Percentiles rank a stretch among this genome's conserved stretches.
Evolutionary conservation across 1,284 basidiomycete species (phyloP).

Genomic region (Afroboletus lepidellus): DNA sequence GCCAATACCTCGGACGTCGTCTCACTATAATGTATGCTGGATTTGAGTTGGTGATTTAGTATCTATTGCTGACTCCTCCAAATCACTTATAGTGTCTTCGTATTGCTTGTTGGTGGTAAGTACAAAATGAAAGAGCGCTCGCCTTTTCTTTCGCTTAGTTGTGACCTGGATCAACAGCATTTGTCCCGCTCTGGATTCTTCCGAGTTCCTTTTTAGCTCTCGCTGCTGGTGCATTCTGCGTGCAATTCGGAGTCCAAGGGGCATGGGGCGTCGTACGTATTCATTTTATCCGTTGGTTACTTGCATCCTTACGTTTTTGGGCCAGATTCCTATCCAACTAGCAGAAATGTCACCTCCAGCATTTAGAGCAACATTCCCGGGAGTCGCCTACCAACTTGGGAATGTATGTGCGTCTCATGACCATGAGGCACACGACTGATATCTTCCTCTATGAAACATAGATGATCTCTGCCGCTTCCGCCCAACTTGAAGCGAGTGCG

Average conservation of each 20-base stretch:
- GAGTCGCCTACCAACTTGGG: constrained; percentile 87
- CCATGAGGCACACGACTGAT: background rate
- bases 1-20: constrained; percentile 86
- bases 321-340: constrained; percentile 79
- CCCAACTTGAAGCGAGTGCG: constrained; percentile 88
- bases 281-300: background rate
- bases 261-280: constrained; percentile 67
- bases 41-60: background rate
- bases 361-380: constrained; percentile 92
- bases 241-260: constrained; percentile 87
- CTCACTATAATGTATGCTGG: constrained; percentile 73
- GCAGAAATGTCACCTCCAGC: constrained; percentile 89
- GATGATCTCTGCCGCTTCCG: constrained; percentile 87
- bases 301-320: background rate
- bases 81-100: constrained; percentile 19
- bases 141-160: constrained; percentile 55
- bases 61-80: background rate
- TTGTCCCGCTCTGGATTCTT: constrained; percentile 86
- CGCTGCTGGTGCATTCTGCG: constrained; percentile 78
- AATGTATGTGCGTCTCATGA: constrained; percentile 43
- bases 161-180: constrained; percentile 35
- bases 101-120: constrained; percentile 49
- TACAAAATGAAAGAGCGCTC: constrained; percentile 34
- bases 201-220: constrained; percentile 65
- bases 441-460: constrained; percentile 20